Conservation (phyloP, 164 flowering plant genomes). For the Magnolia officinalis region DNA sequence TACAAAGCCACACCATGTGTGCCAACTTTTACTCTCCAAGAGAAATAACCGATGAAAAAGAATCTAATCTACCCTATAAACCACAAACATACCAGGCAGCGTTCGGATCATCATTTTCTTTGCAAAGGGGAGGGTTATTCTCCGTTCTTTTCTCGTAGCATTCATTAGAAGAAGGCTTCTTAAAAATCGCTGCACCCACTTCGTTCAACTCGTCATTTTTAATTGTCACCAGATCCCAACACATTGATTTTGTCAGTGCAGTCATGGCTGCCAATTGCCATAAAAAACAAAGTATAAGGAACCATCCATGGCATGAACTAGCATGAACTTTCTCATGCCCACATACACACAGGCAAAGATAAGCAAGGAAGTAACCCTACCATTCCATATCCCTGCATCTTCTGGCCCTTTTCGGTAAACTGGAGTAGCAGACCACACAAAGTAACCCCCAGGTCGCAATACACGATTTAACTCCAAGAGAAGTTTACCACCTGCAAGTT, state of each 20-base stretch:
- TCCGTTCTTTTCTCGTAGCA: conserved; percentile 74
- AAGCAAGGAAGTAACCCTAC: conserved; percentile 20
- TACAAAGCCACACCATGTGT: conserved; percentile 15
- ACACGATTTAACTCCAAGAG: conserved; percentile 74
- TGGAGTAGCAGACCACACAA: conserved; percentile 92
- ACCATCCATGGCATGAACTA: neutral
- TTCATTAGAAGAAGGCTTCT: conserved; percentile 71
- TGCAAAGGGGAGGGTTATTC: conserved; percentile 72
- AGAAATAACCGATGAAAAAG: neutral
- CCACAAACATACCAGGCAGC: conserved; percentile 72
- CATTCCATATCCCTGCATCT: conserved; percentile 70
- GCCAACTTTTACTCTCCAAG: neutral
- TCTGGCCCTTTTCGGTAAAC: conserved; percentile 53
- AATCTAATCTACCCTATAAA: neutral
- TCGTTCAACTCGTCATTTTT: conserved; percentile 56
- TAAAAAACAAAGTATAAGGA: neutral
- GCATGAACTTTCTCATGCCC: neutral
- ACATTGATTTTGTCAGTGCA: conserved; percentile 68
- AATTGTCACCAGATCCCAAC: conserved; percentile 78
- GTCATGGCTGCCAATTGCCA: conserved; percentile 64
- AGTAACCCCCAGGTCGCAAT: conserved; percentile 81
- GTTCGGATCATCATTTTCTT: conserved; percentile 76
- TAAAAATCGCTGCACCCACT: conserved; percentile 73
- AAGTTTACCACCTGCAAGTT: conserved; percentile 69
- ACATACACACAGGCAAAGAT: neutral